Evolutionary conservation across 192 early-diverging fungal genomes (phyloP).

Genomic region (Ambispora gerdemannii): DNA sequence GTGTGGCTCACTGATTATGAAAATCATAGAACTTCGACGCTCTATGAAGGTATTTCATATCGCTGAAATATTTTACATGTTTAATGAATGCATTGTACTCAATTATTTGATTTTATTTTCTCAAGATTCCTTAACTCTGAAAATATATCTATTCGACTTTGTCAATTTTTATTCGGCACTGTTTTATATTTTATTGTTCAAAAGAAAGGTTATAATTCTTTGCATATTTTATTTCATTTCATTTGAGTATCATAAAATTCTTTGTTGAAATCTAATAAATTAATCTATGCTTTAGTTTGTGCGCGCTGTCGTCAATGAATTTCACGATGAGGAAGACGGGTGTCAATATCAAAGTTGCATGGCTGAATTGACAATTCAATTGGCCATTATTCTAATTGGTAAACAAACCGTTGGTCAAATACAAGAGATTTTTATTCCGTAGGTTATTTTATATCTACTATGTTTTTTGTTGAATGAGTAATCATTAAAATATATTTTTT

Average conservation of each 20-base stretch:
- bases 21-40: conserved; percentile 45
- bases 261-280: too few relatives aligned
- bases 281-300: too few relatives aligned
- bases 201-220: conserved; percentile 12
- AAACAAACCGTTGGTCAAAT: conserved; percentile 49
- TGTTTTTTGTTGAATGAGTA: too few relatives aligned
- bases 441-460: too few relatives aligned
- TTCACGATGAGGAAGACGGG: conserved; percentile 7
- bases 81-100: background rate
- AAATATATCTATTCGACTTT: conserved; percentile 57
- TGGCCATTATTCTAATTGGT: conserved; percentile 62
- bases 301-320: conserved; percentile 26
- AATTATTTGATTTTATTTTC: background rate
- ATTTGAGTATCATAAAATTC: background rate
- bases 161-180: conserved; percentile 60
- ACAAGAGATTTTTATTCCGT: conserved; percentile 48
- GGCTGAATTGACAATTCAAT: conserved; percentile 52
- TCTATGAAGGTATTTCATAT: conserved; percentile 43
- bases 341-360: conserved; percentile 42
- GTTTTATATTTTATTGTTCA: conserved; percentile 59
- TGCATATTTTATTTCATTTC: background rate
- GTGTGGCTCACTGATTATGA: conserved; percentile 44
- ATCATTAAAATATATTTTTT: too few relatives aligned
- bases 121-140: conserved; percentile 49
- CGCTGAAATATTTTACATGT: background rate